phyloP scores from a whole-genome alignment of 805 yeast species.

The Saccharomyces cerevisiae region DNA sequence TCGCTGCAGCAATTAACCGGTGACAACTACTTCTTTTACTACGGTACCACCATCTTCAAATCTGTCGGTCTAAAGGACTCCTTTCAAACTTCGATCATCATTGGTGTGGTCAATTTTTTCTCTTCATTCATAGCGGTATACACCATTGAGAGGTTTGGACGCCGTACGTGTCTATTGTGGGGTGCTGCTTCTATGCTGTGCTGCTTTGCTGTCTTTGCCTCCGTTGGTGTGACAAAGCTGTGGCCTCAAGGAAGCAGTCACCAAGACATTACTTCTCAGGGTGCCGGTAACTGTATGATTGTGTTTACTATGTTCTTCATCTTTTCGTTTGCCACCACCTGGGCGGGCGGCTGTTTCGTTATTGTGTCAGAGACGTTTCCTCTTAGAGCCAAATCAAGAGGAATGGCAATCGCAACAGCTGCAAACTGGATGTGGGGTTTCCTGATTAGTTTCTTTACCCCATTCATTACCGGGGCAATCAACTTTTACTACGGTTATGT shows the following conservation, averaged over 20 bases:
- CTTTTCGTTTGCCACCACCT: constrained; percentile 62
- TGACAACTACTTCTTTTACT: constrained; percentile 58
- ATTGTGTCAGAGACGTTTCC: constrained; percentile 65
- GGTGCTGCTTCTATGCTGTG: constrained; percentile 43
- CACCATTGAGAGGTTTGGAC: constrained; percentile 46
- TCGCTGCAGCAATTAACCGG: constrained; percentile 62
- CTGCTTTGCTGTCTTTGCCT: constrained; percentile 43
- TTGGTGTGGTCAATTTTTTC: constrained; percentile 52
- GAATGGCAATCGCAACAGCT: constrained; percentile 48
- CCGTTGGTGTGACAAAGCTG: constrained; percentile 47
- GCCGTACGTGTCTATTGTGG: constrained; percentile 38
- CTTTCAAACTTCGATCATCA: constrained; percentile 47
- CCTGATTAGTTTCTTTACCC: constrained; percentile 58
- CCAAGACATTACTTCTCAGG: constrained; percentile 35
- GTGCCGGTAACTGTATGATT: constrained; percentile 64
- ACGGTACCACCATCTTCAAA: constrained; percentile 53
- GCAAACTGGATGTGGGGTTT: constrained; percentile 59
- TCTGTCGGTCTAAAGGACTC: constrained; percentile 53
- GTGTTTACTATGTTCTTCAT: constrained; percentile 60
- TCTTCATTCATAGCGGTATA: constrained; percentile 45
- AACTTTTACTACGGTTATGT: constrained; percentile 61
- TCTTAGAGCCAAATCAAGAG: constrained; percentile 55
- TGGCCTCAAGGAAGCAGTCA: constrained; percentile 31
- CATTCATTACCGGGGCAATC: constrained; percentile 51
- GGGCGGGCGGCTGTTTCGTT: constrained; percentile 64